Evolutionary conservation across 441 rosid genomes (phyloP), one percentile per base, ranked within the genome.

Genomic region (Cnidoscolus chayamansa): DNA sequence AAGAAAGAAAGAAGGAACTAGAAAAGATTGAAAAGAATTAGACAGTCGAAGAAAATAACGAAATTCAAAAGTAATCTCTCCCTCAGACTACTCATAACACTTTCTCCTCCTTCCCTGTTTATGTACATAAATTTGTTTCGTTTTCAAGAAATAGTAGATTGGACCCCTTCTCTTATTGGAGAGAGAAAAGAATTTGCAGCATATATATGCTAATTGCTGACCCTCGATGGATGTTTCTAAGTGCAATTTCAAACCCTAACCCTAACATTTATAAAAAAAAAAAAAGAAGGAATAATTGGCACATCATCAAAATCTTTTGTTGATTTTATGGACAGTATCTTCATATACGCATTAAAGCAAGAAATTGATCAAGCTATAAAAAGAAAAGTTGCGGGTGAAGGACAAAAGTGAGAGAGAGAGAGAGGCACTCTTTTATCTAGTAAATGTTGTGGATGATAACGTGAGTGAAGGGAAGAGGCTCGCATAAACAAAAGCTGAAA

Each of bases 41-140:
- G 62, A 50, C 79, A 60, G 67, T 74, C 71, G 80, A 57, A 76
- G 82, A 82, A 75, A 77, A 64, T 77, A 74, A 83, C 75, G 79
- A 82, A 80, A 79, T 74, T 78, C 67, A n/a, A 57, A 47, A 70
- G 74, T 56, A 73, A 72, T 70, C 78, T 72, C 54, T 49, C 60
- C 19, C 67, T 65, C 77, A 19, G 30, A 78, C 50, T 55, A 17
- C 10, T 7, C 8, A 13, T 25, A 16, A 31, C 45, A 3, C 45
- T 40, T 40, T 40, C 45, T 40, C 45, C 7, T 40, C 7, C 45
- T 40, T 40, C 45, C 45, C 45, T 40, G 45, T 40, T 40, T 40
- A 40, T 40, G 45, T 3, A 40, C 45, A 40, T 40, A 3, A 40
- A 40, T 40, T 6, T 4, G 25, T 40, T 3, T 40, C 7, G 45